phyloP scores from a whole-genome alignment of 2,329 filamentous ascomycete species.

The Zymoseptoria crescenta region DNA sequence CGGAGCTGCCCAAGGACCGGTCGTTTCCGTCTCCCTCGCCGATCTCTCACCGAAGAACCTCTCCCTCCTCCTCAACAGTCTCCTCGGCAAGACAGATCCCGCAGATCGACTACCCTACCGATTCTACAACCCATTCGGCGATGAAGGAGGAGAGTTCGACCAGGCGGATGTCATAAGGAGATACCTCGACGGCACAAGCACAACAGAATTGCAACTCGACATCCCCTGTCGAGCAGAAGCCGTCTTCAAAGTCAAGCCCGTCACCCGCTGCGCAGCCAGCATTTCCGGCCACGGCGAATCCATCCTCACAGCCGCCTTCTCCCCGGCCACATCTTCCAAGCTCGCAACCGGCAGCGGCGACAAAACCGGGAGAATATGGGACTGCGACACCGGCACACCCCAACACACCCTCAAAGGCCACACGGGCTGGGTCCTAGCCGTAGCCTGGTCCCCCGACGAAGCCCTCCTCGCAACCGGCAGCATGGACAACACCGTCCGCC shows the following conservation, averaged over 20 bases:
- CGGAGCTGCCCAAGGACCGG: constrained; percentile 59
- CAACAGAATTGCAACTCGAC: constrained; percentile 53
- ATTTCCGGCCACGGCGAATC: constrained; percentile 89
- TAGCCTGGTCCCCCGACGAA: constrained; percentile 81
- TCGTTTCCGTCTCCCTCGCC: constrained; percentile 68
- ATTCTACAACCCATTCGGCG: constrained; percentile 47
- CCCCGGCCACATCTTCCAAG: constrained; percentile 64
- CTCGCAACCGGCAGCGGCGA: constrained; percentile 88
- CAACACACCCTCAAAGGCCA: constrained; percentile 80
- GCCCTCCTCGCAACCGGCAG: constrained; percentile 76
- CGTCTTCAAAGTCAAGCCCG: constrained; percentile 85
- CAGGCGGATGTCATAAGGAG: constrained; percentile 33
- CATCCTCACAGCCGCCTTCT: constrained; percentile 80
- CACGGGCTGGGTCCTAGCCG: constrained; percentile 79
- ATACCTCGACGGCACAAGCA: constrained; percentile 40
- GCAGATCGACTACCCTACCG: constrained; percentile 58
- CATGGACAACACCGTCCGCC: constrained; percentile 83
- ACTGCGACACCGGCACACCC: constrained; percentile 87
- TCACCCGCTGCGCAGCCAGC: constrained; percentile 79
- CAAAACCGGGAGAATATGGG: constrained; percentile 85
- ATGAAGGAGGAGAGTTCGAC: constrained; percentile 37
- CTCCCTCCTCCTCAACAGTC: constrained; percentile 74
- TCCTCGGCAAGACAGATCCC: constrained; percentile 58
- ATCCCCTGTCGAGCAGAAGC: constrained; percentile 72
- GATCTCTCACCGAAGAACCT: constrained; percentile 86